phyloP scores from a whole-genome alignment of 345 rosid species.

The Lenwebbia sp. region DNA sequence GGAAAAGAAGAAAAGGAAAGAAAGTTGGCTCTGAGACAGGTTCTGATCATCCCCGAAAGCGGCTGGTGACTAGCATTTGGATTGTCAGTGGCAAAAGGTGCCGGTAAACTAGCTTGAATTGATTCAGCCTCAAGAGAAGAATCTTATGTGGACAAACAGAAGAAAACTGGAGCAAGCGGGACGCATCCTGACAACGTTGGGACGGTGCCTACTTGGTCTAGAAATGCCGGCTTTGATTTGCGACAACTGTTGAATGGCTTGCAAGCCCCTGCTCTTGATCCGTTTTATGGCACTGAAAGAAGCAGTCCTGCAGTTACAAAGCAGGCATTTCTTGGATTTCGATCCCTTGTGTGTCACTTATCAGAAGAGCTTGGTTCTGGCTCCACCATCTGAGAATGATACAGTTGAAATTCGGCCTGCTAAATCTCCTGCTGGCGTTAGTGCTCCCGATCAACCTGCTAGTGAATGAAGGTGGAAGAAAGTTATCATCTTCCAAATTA shows the following conservation, averaged over 20 bases:
- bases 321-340: constrained; percentile 60
- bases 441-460: constrained; percentile 7
- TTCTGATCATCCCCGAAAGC: constrained; percentile 38
- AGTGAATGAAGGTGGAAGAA: constrained; percentile 31
- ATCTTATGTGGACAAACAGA: constrained; percentile 9
- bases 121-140: constrained; percentile 23
- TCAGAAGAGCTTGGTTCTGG: constrained; percentile 64
- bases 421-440: constrained; percentile 16
- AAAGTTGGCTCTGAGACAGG: constrained; percentile 17
- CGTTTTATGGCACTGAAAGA: constrained; percentile 47
- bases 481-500: constrained; percentile 27
- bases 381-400: constrained; percentile 40
- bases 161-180: constrained; percentile 26
- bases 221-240: constrained; percentile 29
- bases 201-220: constrained; percentile 8
- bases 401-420: constrained; percentile 10
- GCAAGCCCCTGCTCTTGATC: constrained; percentile 69
- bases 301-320: constrained; percentile 27
- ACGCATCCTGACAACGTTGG: constrained; percentile 5
- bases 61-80: constrained; percentile 23
- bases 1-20: constrained; percentile 63
- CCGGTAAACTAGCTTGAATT: constrained; percentile 21
- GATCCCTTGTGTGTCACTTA: constrained; percentile 41
- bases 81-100: constrained; percentile 1
- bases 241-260: constrained; percentile 52